Conservation (phyloP, 139 green algal genomes). For the Micractinium conductrix region DNA sequence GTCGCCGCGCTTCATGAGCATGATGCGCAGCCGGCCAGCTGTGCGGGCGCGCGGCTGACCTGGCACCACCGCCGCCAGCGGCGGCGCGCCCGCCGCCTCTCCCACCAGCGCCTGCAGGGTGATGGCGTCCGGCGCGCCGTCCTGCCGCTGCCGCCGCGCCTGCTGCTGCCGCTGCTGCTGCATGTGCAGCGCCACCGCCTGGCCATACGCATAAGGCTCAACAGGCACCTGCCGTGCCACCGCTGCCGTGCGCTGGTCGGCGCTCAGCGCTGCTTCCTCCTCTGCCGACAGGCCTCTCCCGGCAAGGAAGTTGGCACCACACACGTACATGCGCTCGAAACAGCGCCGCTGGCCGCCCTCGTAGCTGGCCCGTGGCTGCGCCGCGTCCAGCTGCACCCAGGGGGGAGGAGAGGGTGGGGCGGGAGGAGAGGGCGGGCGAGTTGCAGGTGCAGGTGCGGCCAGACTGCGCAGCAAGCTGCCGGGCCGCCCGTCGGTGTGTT, state of each 20-base stretch:
- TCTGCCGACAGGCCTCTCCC: background rate
- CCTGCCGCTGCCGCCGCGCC: background rate
- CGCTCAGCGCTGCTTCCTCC: background rate
- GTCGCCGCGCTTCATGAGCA: slow-evolving; percentile 16
- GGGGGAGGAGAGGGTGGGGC: background rate
- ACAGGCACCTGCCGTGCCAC: background rate
- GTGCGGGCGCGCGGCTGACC: background rate
- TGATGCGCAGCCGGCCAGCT: background rate
- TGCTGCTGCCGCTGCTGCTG: slow-evolving; percentile 14
- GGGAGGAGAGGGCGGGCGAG: background rate
- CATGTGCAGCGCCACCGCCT: background rate
- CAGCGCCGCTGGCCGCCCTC: slow-evolving; percentile 32
- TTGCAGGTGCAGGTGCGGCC: background rate
- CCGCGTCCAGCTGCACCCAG: slow-evolving; percentile 5
- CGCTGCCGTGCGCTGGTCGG: background rate
- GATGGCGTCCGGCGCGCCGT: background rate
- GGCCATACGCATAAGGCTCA: slow-evolving; percentile 18
- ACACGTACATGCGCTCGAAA: slow-evolving; percentile 9
- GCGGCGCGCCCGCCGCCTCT: background rate
- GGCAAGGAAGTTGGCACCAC: slow-evolving; percentile 18
- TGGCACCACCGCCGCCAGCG: background rate
- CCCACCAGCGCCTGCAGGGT: slow-evolving; percentile 2
- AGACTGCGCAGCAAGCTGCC: background rate
- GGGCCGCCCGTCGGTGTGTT: no score
- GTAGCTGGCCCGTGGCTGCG: slow-evolving; percentile 1